phyloP scores from a whole-genome alignment of 148 eudicot genomes.

The Polygonum maritimum region DNA sequence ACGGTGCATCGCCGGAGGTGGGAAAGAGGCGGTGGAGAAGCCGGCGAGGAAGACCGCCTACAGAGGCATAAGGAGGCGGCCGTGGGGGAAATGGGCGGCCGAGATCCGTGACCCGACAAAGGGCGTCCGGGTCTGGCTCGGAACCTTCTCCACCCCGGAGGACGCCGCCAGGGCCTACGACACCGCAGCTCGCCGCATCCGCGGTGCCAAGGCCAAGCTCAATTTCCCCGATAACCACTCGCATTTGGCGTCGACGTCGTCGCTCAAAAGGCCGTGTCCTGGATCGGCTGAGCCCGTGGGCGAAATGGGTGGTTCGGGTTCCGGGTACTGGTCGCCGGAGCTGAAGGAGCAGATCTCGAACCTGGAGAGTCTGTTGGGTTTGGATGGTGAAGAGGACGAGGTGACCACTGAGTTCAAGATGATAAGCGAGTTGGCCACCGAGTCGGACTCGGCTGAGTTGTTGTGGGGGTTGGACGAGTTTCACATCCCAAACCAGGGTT shows the following conservation, averaged over 20 bases:
- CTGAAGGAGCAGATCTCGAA: not conserved
- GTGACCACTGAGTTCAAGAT: not conserved
- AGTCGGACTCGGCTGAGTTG: not conserved
- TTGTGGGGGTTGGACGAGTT: slow-evolving; percentile 11
- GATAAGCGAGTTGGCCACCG: not conserved
- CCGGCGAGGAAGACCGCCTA: slow-evolving; percentile 14
- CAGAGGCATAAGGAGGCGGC: slow-evolving; percentile 28
- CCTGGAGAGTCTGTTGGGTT: slow-evolving; percentile 1
- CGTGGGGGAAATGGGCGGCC: slow-evolving; percentile 50
- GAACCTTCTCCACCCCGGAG: slow-evolving; percentile 40
- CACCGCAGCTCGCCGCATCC: slow-evolving; percentile 33
- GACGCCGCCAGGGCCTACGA: slow-evolving; percentile 46
- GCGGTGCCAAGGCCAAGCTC: slow-evolving; percentile 36
- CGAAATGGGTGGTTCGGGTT: not conserved
- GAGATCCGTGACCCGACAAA: slow-evolving; percentile 53
- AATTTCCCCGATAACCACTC: slow-evolving; percentile 14
- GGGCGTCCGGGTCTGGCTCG: slow-evolving; percentile 38
- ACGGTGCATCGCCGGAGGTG: not conserved
- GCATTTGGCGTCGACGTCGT: not conserved
- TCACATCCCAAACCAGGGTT: not conserved
- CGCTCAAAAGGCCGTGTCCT: slow-evolving; percentile 3
- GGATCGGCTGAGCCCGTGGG: slow-evolving; percentile 1
- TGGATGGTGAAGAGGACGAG: not conserved
- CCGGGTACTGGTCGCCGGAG: not conserved
- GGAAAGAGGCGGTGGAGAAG: not conserved